Base-by-base conservation (phyloP, 108 stramenopile genomes). In the Skeletonema tropicum region DNA sequence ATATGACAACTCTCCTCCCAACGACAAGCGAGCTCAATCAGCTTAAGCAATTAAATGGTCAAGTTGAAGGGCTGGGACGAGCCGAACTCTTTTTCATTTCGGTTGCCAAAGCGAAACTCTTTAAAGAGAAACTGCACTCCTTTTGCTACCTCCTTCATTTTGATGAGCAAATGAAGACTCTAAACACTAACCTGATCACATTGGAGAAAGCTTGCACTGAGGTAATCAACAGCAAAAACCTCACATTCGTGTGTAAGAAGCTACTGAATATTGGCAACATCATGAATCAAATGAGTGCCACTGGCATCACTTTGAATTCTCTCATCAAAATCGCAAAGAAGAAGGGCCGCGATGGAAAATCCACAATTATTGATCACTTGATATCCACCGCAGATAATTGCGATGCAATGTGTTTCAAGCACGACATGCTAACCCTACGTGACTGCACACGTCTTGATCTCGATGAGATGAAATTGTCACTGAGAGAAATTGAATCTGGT, bases 311-410 rank as follows among this genome's bases (percentile, higher is more conserved):
- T 36, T 63, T 86, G n/a, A 77, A 80, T 32, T 74, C 77, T 17
- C 57, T 86, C 17, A 60, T 83, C 15, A 83, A 79, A 25, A 81
- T 79, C 11, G 74, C 82, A 10, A 65, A 45, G 30, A 86, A 78
- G 62, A 77, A 69, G 41, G 85, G 81, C 30, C 45, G 68, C 57
- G 85, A 82, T 79, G 75, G 72, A 38, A 85, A 85, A 60, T 79
- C 73, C 10, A 78, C 73, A 15, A 65, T 85, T 10, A 42, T 81
- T n/a, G 85, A 85, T 67, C 75, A 57, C 15, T 23, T 74, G 36
- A 63, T 74, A 21, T 33, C 73, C 6, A 74, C 71, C 9, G 72
- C 39, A 23, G 70, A 66, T 36, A 64, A 49, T 21, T 8, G 62
- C 21, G 67, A 72, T 26, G 10, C 68, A 4, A 67, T 64, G 30